A percentile compares a stretch with the other conserved stretches of the same genome.
These are phyloP conservation scores for Pythium folliculosum DNA, from an alignment of 352 stramenopile species.

Conservation along the genomic window DNA sequence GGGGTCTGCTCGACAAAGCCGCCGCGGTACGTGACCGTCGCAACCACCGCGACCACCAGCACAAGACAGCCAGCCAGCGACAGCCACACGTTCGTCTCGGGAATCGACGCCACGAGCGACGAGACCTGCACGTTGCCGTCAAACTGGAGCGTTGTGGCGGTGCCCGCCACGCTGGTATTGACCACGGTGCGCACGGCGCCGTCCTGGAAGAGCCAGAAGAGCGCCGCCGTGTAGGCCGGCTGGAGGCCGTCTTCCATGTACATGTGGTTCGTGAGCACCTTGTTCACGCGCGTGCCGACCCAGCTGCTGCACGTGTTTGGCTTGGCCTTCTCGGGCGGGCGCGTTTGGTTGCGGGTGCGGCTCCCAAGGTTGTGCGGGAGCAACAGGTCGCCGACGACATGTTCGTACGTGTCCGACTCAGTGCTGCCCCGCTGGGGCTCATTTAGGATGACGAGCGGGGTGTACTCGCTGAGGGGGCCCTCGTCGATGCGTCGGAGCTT, in stretches of 20 bases:
- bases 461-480: background rate
- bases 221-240: conserved; percentile 3
- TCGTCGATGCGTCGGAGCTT: background rate
- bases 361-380: conserved; percentile 10
- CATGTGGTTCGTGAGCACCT: conserved; percentile 38
- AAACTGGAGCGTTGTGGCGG: background rate
- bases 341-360: too few species aligned
- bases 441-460: background rate
- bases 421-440: background rate
- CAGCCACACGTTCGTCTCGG: background rate
- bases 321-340: too few species aligned
- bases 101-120: conserved; percentile 7
- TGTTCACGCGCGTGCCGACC: conserved; percentile 8
- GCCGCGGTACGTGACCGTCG: background rate
- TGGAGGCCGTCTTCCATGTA: conserved; percentile 45
- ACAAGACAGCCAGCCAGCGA: conserved; percentile 31
- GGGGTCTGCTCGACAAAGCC: background rate
- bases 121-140: background rate
- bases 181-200: background rate
- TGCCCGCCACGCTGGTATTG: background rate
- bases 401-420: too few species aligned
- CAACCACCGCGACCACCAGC: conserved; percentile 10
- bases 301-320: background rate
- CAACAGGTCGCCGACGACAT: background rate
- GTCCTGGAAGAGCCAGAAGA: conserved; percentile 42